Conservation (phyloP, 2,329 filamentous ascomycete species). For the Fusarium sp. region DNA sequence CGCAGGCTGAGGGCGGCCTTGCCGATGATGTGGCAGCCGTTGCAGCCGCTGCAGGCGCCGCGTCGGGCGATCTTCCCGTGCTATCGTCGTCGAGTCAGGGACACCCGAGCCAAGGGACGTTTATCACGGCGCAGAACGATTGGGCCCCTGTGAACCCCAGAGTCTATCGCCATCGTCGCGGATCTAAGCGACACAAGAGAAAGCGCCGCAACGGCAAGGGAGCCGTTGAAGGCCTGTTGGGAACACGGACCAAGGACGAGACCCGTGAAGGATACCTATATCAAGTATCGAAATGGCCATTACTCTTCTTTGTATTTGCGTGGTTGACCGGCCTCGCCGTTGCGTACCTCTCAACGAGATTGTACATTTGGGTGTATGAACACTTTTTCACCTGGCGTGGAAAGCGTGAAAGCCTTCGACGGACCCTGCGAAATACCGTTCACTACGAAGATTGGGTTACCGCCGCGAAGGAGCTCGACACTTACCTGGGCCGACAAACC, state of each 20-base stretch:
- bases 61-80: constrained; percentile 50
- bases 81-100: constrained; percentile 47
- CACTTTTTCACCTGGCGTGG: constrained; percentile 92
- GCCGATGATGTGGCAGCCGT: constrained; percentile 52
- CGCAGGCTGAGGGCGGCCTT: constrained; percentile 45
- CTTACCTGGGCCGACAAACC: constrained; percentile 80
- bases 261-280: constrained; percentile 95
- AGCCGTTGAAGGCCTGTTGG: constrained; percentile 55
- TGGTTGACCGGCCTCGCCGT: constrained; percentile 81
- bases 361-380: constrained; percentile 95
- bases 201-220: constrained; percentile 52
- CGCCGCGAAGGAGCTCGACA: constrained; percentile 83
- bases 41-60: constrained; percentile 54
- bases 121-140: constrained; percentile 93
- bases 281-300: constrained; percentile 89
- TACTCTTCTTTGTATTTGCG: constrained; percentile 81
- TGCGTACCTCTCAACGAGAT: constrained; percentile 82
- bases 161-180: constrained; percentile 59
- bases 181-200: constrained; percentile 50
- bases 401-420: constrained; percentile 76
- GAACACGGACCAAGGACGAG: constrained; percentile 82
- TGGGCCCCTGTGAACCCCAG: constrained; percentile 90
- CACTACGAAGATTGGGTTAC: constrained; percentile 87
- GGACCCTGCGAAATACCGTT: constrained; percentile 76
- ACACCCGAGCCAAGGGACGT: constrained; percentile 57